phyloP scores from a whole-genome alignment of 129 eudicot species.

The Pulicaria dysenterica region DNA sequence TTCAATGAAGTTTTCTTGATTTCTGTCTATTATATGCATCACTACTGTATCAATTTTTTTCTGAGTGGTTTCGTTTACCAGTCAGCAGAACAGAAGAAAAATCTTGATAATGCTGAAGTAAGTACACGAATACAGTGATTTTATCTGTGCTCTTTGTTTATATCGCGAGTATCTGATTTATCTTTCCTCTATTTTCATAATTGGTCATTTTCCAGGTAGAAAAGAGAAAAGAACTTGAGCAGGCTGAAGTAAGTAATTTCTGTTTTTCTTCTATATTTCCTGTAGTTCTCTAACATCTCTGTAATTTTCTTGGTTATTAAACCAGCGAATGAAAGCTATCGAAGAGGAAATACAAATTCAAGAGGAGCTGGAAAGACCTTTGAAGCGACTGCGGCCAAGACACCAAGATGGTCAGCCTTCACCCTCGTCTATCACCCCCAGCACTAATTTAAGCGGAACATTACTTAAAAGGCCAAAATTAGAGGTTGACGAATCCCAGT shows the following conservation, averaged over 20 bases:
- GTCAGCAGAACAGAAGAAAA: constrained; percentile 51
- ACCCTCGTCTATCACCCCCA: constrained; percentile 37
- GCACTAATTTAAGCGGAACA: constrained; percentile 14
- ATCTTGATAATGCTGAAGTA: constrained; percentile 49
- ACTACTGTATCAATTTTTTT: not conserved
- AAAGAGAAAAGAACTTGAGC: constrained; percentile 15
- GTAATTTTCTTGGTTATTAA: not conserved
- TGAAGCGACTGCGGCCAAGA: constrained; percentile 61
- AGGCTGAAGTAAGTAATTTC: constrained; percentile 35
- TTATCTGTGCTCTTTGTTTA: not conserved
- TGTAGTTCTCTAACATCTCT: not conserved
- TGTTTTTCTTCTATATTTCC: no score
- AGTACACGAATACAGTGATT: constrained; percentile 3
- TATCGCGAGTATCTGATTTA: constrained; percentile 14
- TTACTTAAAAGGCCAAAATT: constrained; percentile 30
- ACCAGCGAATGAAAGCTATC: constrained; percentile 38
- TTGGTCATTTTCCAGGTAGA: constrained; percentile 30
- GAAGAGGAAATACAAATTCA: constrained; percentile 52
- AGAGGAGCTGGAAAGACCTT: constrained; percentile 62
- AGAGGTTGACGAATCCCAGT: constrained; percentile 27
- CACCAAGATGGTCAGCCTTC: constrained; percentile 52
- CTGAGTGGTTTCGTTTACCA: constrained; percentile 28
- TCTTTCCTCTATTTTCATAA: constrained; percentile 10
- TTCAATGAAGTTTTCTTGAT: not conserved
- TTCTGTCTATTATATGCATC: not conserved